Percentiles rank a stretch among this genome's conserved stretches.
Conservation (phyloP, 139 green algal species). For the Desmodesmus armatus region DNA sequence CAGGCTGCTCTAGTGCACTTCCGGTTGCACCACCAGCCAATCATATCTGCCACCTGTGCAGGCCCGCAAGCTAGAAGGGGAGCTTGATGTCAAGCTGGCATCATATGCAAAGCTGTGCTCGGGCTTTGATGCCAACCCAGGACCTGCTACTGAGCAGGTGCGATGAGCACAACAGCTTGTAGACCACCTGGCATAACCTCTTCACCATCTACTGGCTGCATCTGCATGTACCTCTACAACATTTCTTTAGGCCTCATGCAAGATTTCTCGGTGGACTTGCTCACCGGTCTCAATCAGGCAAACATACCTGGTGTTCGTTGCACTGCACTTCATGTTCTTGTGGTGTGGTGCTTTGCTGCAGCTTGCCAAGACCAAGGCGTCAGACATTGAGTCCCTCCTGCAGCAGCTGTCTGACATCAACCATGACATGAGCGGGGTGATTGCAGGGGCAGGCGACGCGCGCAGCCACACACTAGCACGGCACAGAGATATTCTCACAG, state of each 20-base stretch:
- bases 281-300: too few relatives aligned
- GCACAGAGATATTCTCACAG: conserved; percentile 94
- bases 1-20: too few relatives aligned
- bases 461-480: conserved; percentile 89
- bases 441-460: conserved; percentile 68
- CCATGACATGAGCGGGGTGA: conserved; percentile 66
- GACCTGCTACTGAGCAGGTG: conserved; percentile 61
- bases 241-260: background rate
- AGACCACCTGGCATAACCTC: background rate
- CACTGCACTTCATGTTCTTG: background rate
- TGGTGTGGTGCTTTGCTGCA: too few relatives aligned
- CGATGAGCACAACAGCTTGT: background rate
- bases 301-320: background rate
- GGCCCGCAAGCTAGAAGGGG: conserved; percentile 91
- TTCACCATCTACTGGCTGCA: background rate
- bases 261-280: too few relatives aligned
- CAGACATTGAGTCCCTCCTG: conserved; percentile 86
- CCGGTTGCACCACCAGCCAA: too few relatives aligned
- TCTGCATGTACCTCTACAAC: background rate
- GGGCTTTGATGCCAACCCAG: conserved; percentile 74
- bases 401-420: conserved; percentile 86
- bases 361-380: conserved; percentile 72
- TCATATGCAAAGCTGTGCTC: conserved; percentile 88
- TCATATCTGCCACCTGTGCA: too few relatives aligned
- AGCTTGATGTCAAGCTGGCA: conserved; percentile 93